Conservation (phyloP, 371 early-diverging fungal species). For the Actinomortierella wolfii region DNA sequence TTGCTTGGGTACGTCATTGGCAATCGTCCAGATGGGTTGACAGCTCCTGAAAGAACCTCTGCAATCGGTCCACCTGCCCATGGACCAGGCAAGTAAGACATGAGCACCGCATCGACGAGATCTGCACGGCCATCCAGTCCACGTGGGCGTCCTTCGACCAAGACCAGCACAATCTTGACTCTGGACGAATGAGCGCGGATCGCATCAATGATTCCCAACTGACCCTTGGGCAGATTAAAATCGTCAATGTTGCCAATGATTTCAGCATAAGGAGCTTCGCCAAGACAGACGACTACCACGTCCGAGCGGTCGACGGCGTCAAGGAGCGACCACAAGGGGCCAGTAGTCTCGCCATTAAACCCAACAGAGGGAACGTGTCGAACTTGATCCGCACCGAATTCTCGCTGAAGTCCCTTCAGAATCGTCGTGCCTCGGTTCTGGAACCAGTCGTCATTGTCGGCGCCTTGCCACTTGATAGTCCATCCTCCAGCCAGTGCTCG, state of each 20-base stretch:
- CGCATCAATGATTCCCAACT: slow-evolving; percentile 49
- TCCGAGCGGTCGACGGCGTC: slow-evolving; percentile 47
- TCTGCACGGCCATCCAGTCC: slow-evolving; percentile 50
- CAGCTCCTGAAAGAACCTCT: slow-evolving; percentile 52
- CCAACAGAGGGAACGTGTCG: slow-evolving; percentile 42
- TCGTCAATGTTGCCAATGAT: slow-evolving; percentile 60
- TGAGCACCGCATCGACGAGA: slow-evolving; percentile 53
- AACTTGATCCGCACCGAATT: slow-evolving; percentile 8
- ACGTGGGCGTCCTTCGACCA: slow-evolving; percentile 66
- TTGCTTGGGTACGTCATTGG: slow-evolving; percentile 64
- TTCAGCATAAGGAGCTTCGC: slow-evolving; percentile 59
- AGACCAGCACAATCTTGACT: slow-evolving; percentile 51
- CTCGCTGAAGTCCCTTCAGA: slow-evolving; percentile 46
- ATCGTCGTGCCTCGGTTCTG: slow-evolving; percentile 55
- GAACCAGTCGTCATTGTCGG: slow-evolving; percentile 52
- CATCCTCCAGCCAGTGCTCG: slow-evolving; percentile 60
- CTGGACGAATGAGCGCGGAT: slow-evolving; percentile 20
- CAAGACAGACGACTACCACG: slow-evolving; percentile 51
- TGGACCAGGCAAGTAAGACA: slow-evolving; percentile 63
- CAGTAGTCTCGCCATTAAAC: slow-evolving; percentile 32
- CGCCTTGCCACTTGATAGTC: slow-evolving; percentile 66
- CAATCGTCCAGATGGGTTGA: slow-evolving; percentile 54
- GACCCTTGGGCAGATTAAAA: slow-evolving; percentile 53
- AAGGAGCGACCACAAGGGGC: slow-evolving; percentile 44
- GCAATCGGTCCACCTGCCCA: slow-evolving; percentile 63